Base-by-base conservation (phyloP, 768 basidiomycete genomes). In the Leucocoprinus sp. region DNA sequence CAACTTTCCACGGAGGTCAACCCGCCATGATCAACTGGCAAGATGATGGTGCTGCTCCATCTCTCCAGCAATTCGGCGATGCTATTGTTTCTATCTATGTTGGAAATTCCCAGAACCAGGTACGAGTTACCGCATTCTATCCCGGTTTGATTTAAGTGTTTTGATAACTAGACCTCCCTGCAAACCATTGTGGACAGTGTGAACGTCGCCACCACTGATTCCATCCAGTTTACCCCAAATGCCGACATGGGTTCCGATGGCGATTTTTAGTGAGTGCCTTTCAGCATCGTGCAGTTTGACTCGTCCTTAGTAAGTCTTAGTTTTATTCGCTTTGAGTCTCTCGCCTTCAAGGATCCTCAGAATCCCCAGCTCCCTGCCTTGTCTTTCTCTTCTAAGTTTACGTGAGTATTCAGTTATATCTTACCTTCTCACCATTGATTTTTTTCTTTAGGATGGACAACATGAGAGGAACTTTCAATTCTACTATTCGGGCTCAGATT, bases 371-470 rank as follows among this genome's bases (percentile, higher is more conserved):
- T 67, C 65, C 74, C 72, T 3, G 75, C 72, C 36, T 66, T 82
- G 51, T 78, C 86, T 0, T 93, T 90, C 70, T 88, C 87, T 5
- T 74, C 89, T 52, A 76, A 75, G 55, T 92, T 89, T 69, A 66
- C 67, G 88, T 90, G 57, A 52, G 81, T 65, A 8, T 21, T 15
- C 5, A 7, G 8, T n/a, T 26, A 6, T 43, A 1, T 2, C 5
- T 37, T 22, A 9, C 22, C 15, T 33, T 27, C 7, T 28, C 29
- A 37, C 22, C 24, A 24, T 33, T 33, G n/a, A 5, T 15, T 21
- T 18, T 46, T 18, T n/a, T n/a, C 51, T 35, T n/a, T 14, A 88
- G 84, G 6, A 52, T 92, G 58, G 53, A 62, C n/a, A 64, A 70
- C 46, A 90, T 90, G 89, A 73, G 69, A 2, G 90, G 90, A 24